Evolutionary conservation across 768 basidiomycete genomes (phyloP).

Genomic region (Mycena rebaudengoi): DNA sequence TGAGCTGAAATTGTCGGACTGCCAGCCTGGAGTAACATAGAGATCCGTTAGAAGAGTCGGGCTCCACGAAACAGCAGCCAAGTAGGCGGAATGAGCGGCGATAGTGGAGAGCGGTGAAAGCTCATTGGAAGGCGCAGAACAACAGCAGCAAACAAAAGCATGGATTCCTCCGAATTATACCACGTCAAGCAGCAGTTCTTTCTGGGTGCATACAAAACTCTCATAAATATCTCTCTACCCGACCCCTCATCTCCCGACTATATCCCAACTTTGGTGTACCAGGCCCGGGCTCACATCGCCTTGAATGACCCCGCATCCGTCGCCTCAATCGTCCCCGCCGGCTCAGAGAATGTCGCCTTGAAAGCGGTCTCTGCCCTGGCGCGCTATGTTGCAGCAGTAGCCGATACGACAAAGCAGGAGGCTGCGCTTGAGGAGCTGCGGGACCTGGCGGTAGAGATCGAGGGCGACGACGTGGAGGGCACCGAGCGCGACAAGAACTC

Average conservation of each 20-base stretch:
- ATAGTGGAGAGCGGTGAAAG: no score
- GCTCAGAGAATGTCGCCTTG: slow-evolving; percentile 70
- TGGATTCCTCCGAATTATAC: slow-evolving; percentile 72
- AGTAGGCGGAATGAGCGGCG: no score
- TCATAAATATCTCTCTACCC: slow-evolving; percentile 64
- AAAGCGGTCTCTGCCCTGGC: slow-evolving; percentile 80
- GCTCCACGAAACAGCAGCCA: no score
- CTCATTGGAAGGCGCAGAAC: background rate
- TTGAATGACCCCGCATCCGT: slow-evolving; percentile 67
- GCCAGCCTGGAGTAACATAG: no score
- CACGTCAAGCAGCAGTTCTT: slow-evolving; percentile 80
- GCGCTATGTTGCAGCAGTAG: slow-evolving; percentile 64
- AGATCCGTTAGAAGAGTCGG: no score
- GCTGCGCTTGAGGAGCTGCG: slow-evolving; percentile 81
- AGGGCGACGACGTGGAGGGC: slow-evolving; percentile 77
- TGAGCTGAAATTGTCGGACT: no score
- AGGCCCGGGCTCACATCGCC: slow-evolving; percentile 81
- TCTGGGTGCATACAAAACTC: slow-evolving; percentile 76
- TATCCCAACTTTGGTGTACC: slow-evolving; percentile 72
- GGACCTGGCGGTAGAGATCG: slow-evolving; percentile 87
- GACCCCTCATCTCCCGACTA: slow-evolving; percentile 72
- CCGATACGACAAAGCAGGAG: slow-evolving; percentile 55
- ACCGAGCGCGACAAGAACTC: slow-evolving; percentile 74
- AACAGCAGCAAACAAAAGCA: slow-evolving; percentile 28
- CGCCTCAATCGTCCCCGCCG: slow-evolving; percentile 61